These are phyloP conservation scores for Arthrobotrys conoides DNA, from an alignment of 2,329 filamentous ascomycete genomes.

Conservation along the genomic window DNA sequence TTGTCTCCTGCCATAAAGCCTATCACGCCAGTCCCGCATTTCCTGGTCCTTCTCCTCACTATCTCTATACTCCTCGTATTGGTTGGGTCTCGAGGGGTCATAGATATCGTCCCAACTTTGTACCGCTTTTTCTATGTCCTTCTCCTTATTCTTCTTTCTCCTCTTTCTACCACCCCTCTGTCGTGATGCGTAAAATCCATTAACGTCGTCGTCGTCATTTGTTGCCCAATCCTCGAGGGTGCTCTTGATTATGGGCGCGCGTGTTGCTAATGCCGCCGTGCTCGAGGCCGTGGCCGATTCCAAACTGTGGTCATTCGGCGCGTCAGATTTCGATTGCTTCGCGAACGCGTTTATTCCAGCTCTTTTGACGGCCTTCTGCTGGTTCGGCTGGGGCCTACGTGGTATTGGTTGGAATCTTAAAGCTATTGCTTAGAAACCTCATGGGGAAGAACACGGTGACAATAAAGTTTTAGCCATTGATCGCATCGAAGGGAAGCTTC, in stretches of 20 bases:
- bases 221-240: conserved; percentile 85
- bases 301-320: conserved; percentile 11
- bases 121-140: conserved; percentile 73
- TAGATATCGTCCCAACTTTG: conserved; percentile 95
- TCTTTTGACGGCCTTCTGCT: conserved; percentile 46
- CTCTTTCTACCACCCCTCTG: conserved; percentile 77
- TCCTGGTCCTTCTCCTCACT: conserved; percentile 87
- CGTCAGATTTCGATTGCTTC: conserved; percentile 49
- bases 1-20: conserved; percentile 77
- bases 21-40: conserved; percentile 85
- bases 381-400: conserved; percentile 45
- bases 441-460: conserved; percentile 22
- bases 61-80: conserved; percentile 84
- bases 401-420: conserved; percentile 59
- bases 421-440: conserved; percentile 48
- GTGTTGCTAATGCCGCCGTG: neutral
- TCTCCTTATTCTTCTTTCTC: conserved; percentile 83
- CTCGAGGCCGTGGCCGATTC: conserved; percentile 59
- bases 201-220: conserved; percentile 79
- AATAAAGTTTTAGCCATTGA: conserved; percentile 51
- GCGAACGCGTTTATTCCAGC: conserved; percentile 33
- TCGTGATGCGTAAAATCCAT: conserved; percentile 77
- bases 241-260: conserved; percentile 73
- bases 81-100: conserved; percentile 85
- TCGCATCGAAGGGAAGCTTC: conserved; percentile 23